Evolutionary conservation across 208 protist species (phyloP).

Genomic region (Angomonas ambiguus): DNA sequence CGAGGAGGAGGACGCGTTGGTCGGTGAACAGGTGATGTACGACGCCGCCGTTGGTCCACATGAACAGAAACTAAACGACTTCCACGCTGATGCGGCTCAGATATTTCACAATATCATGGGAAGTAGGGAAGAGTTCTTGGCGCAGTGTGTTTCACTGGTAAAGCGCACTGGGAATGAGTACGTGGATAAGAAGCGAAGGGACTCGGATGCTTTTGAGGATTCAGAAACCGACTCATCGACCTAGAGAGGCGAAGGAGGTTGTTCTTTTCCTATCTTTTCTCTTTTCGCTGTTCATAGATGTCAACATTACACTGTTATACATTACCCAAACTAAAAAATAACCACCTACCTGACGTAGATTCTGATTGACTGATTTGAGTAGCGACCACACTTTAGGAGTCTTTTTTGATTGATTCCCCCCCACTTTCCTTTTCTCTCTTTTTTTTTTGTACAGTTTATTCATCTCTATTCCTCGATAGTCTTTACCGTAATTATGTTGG

Average conservation of each 20-base stretch:
- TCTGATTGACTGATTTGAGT: too few relatives aligned
- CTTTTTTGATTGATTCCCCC: too few relatives aligned
- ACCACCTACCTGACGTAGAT: too few relatives aligned
- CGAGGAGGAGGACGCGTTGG: not conserved
- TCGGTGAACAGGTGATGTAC: not conserved
- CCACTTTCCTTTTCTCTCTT: not conserved
- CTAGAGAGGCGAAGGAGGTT: too few relatives aligned
- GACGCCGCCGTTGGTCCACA: constrained; percentile 24
- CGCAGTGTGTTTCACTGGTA: constrained; percentile 65
- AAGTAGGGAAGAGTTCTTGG: constrained; percentile 70
- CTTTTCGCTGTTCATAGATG: not conserved
- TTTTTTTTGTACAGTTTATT: too few relatives aligned
- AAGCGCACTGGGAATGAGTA: constrained; percentile 26
- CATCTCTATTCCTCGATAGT: too few relatives aligned
- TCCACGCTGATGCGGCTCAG: constrained; percentile 65
- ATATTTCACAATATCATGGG: constrained; percentile 68
- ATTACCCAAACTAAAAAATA: too few relatives aligned
- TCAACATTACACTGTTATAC: too few relatives aligned
- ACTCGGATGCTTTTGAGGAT: not conserved
- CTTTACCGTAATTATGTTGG: constrained; percentile 68
- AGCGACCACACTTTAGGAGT: too few relatives aligned
- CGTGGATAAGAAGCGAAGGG: not conserved
- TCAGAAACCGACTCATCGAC: not conserved
- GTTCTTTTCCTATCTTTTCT: too few relatives aligned
- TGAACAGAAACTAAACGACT: constrained; percentile 52